Evolutionary conservation across 106 monocot species (phyloP).

Genomic region (Hemerocallis citrina): DNA sequence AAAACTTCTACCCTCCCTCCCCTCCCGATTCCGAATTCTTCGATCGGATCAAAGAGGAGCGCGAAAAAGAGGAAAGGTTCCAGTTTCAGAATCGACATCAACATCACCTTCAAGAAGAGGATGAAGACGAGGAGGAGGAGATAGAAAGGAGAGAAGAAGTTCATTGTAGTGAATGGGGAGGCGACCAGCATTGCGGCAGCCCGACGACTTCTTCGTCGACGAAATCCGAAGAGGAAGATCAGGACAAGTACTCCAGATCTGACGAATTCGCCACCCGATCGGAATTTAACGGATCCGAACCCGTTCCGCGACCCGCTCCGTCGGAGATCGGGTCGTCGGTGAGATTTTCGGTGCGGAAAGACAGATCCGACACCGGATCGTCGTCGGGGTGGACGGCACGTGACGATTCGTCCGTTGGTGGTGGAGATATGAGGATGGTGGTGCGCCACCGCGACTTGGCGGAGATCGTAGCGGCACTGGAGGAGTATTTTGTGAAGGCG

Average conservation of each 20-base stretch:
- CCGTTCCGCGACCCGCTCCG: constrained; percentile 11
- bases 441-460: constrained; percentile 72
- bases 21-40: constrained; percentile 91
- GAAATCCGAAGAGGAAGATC: constrained; percentile 20
- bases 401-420: constrained; percentile 14
- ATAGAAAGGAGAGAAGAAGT: not conserved
- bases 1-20: constrained; percentile 87
- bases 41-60: constrained; percentile 36
- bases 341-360: not conserved
- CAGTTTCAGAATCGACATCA: not conserved
- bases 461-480: constrained; percentile 71
- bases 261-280: constrained; percentile 36
- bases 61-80: constrained; percentile 7
- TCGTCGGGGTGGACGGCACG: constrained; percentile 9
- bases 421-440: constrained; percentile 36
- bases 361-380: constrained; percentile 1
- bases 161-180: constrained; percentile 36
- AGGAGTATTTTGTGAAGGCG: constrained; percentile 83
- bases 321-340: constrained; percentile 33
- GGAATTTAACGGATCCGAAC: constrained; percentile 21
- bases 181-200: constrained; percentile 27
- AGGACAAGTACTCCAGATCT: constrained; percentile 37
- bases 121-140: constrained; percentile 7
- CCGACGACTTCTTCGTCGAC: constrained; percentile 32
- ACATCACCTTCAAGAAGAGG: constrained; percentile 17